phyloP scores from a whole-genome alignment of 805 yeast species.

The Teunomyces atbi region DNA sequence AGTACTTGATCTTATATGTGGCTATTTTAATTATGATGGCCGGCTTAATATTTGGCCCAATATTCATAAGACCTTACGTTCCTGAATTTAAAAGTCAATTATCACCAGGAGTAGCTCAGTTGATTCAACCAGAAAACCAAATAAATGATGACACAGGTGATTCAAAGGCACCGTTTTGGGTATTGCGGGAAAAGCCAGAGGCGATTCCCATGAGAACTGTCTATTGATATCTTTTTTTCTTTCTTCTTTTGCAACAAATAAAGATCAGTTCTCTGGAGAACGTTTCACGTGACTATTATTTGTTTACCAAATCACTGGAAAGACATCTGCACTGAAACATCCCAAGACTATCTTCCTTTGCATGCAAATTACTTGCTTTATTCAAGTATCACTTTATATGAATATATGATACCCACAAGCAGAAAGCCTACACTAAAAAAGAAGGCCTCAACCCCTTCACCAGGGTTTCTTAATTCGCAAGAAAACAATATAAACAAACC shows the following conservation, averaged over 20 bases:
- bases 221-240: not conserved
- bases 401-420: constrained; percentile 8
- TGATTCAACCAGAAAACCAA: constrained; percentile 60
- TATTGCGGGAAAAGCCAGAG: constrained; percentile 35
- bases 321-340: not conserved
- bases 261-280: not conserved
- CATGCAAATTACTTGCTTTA: not conserved
- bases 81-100: constrained; percentile 1
- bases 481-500: constrained; percentile 9
- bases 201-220: constrained; percentile 13
- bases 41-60: constrained; percentile 47
- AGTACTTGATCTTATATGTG: constrained; percentile 48
- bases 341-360: not conserved
- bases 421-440: constrained; percentile 10
- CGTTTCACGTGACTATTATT: constrained; percentile 2
- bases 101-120: constrained; percentile 15
- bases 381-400: constrained; percentile 1
- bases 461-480: constrained; percentile 7
- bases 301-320: constrained; percentile 3
- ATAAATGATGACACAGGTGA: constrained; percentile 67
- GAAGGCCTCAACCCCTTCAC: constrained; percentile 10
- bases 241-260: not conserved
- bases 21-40: constrained; percentile 38
- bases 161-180: constrained; percentile 44
- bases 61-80: constrained; percentile 27